phyloP scores from a whole-genome alignment of 75 land plant species.

The Picea sitchensis region DNA sequence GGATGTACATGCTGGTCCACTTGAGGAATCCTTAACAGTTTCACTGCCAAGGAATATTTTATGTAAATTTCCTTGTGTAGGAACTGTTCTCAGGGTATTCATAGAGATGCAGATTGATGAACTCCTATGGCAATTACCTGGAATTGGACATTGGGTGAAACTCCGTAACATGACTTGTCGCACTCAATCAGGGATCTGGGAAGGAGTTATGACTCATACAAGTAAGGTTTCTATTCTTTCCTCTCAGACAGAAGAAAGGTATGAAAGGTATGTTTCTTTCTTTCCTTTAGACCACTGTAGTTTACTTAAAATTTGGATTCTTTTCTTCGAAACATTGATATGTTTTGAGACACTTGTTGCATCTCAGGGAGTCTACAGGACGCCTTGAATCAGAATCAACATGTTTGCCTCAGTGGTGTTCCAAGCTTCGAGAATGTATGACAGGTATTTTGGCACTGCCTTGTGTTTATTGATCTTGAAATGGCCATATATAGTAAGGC shows the following conservation, averaged over 20 bases:
- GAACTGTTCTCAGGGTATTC: conserved; percentile 52
- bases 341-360: conserved; percentile 3
- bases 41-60: conserved; percentile 39
- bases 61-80: conserved; percentile 60
- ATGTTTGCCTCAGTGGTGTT: conserved; percentile 6
- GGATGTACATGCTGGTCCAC: neutral
- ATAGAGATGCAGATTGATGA: conserved; percentile 21
- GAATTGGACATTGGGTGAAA: conserved; percentile 60
- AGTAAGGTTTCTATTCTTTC: conserved; percentile 42
- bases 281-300: neutral
- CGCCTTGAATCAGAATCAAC: conserved; percentile 2
- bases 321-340: neutral
- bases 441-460: conserved; percentile 5
- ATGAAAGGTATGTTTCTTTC: conserved; percentile 29
- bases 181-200: conserved; percentile 46
- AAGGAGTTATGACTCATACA: conserved; percentile 31
- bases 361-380: neutral
- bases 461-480: neutral
- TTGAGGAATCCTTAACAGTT: neutral
- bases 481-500: neutral
- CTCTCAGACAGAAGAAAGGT: conserved; percentile 13
- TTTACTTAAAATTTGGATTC: neutral
- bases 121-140: conserved; percentile 18
- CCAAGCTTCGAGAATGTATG: neutral
- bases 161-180: conserved; percentile 45